phyloP scores from a whole-genome alignment of 352 stramenopile species.

The Blastocystis sp. region DNA sequence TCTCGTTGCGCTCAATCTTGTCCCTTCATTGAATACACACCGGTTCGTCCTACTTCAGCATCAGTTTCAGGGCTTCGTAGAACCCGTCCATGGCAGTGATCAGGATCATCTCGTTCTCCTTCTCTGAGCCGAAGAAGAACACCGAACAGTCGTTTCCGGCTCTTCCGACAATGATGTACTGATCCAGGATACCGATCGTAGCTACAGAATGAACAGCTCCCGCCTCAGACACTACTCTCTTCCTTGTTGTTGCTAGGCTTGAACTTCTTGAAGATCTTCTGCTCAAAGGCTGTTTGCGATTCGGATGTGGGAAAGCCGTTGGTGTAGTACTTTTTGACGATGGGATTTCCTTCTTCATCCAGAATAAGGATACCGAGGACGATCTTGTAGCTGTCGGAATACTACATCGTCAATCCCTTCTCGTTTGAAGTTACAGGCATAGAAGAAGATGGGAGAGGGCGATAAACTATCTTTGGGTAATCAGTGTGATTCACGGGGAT shows the following conservation, averaged over 20 bases:
- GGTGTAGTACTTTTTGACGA: conserved; percentile 52
- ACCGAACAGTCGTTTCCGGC: conserved; percentile 39
- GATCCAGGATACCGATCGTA: conserved; percentile 47
- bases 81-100: conserved; percentile 48
- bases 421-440: neutral
- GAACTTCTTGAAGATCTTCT: conserved; percentile 55
- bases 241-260: conserved; percentile 2
- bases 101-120: conserved; percentile 52
- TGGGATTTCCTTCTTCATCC: conserved; percentile 49
- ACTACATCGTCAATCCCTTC: neutral
- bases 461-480: neutral
- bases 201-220: neutral
- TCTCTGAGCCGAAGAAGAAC: conserved; percentile 48
- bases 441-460: neutral
- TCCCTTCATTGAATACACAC: neutral
- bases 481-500: neutral
- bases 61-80: conserved; percentile 42
- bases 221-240: neutral
- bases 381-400: conserved; percentile 25
- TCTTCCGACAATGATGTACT: conserved; percentile 34
- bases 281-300: conserved; percentile 27
- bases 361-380: conserved; percentile 43
- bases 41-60: neutral
- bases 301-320: conserved; percentile 42
- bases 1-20: conserved; percentile 46